Evolutionary conservation across 768 basidiomycete species (phyloP), one percentile per base, ranked within the genome.

Genomic region (Hypholoma fasciculare): DNA sequence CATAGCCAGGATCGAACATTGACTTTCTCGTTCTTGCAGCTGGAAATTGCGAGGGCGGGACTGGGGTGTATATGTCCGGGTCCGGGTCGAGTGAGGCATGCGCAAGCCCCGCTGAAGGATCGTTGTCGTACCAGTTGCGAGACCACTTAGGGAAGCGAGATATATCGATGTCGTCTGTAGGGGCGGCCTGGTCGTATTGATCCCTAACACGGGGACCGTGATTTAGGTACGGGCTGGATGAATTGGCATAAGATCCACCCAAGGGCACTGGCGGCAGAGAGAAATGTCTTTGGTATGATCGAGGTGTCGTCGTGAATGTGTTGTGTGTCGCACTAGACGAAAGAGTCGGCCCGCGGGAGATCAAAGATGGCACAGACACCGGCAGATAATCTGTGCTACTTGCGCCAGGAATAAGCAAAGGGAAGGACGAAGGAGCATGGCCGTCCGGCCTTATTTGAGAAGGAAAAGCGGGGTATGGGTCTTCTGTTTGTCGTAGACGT

Each of bases 81-180:
- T 64, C 63, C 4, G 50, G 42, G 19, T 62, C 62, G n/a, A 23
- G 23, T 14, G 49, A 63, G 27, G 49, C 65, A 65, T 57, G 64
- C 56, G 27, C 61, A 49, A 19, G 55, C 51, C 23, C 39, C 37
- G 49, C 39, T 44, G 53, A 49, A 39, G 58, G 61, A 48, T 66
- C 64, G 6, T 69, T 52, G 46, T 77, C 71, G 66, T 88, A 88
- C 87, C 87, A 89, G 12, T 75, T 74, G 23, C 81, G 76, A 23
- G 87, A 82, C 82, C 84, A 88, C 16, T 79, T 74, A 14, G 88
- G 87, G 68, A 88, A 89, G 39, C 79, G 79, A 13, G 83, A 75
- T 34, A 85, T 78, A 66, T 88, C 85, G 40, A 86, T 78, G 60
- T 86, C 84, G 1, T 69, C 60, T 1, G 63, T 39, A 23, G 78